phyloP scores from a whole-genome alignment of 2,329 filamentous ascomycete species.

The Fusarium xylarioides region DNA sequence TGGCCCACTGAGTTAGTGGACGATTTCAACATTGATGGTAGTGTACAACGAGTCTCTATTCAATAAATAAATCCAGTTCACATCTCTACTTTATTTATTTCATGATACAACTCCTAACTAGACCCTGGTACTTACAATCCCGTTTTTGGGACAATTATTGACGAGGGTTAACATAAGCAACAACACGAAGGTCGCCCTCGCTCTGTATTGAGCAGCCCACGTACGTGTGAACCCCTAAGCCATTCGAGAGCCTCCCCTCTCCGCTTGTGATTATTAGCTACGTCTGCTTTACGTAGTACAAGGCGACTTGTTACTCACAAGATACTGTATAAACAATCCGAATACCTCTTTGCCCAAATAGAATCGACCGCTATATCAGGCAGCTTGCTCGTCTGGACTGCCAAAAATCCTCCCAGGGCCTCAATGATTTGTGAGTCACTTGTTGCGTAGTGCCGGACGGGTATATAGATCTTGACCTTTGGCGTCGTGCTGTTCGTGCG shows the following conservation, averaged over 20 bases:
- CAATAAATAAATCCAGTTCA: rapidly evolving
- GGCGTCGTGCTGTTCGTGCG: constrained; percentile 25
- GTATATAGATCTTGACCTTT: constrained; percentile 47
- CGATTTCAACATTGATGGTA: background rate
- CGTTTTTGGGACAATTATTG: background rate
- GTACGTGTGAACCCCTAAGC: constrained; percentile 1
- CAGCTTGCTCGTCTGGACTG: background rate
- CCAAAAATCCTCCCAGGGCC: background rate
- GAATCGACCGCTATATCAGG: background rate
- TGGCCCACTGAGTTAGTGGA: background rate
- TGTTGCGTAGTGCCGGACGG: constrained; percentile 47
- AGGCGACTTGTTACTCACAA: background rate
- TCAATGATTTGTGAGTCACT: constrained; percentile 7
- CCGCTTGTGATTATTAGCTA: background rate
- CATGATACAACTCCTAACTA: background rate
- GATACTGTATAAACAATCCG: background rate
- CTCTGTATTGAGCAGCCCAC: background rate
- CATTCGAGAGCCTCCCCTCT: background rate
- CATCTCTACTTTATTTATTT: background rate
- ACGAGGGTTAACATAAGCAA: constrained; percentile 6
- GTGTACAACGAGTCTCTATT: background rate
- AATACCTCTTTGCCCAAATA: background rate
- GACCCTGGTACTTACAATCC: rapidly evolving
- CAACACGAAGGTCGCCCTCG: background rate
- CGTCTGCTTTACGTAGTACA: rapidly evolving